Conservation (phyloP, 495 filamentous ascomycete genomes). For the Aspergillus hancockii region DNA sequence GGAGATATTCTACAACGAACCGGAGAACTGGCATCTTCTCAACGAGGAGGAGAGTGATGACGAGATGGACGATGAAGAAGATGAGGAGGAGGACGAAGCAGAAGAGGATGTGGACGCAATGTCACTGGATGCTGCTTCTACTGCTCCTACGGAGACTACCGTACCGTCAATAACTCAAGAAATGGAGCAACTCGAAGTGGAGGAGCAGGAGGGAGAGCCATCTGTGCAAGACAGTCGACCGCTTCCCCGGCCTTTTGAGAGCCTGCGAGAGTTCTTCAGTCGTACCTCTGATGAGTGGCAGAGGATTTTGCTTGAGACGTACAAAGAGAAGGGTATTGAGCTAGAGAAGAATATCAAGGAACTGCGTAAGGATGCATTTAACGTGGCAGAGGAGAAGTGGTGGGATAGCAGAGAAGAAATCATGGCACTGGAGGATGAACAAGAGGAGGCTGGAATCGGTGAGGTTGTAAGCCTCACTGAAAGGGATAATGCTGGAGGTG, state of each 20-base stretch:
- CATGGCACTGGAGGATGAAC: conserved; percentile 88
- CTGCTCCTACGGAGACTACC: conserved; percentile 37
- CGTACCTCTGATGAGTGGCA: conserved; percentile 91
- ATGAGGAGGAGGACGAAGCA: conserved; percentile 62
- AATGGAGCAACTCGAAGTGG: conserved; percentile 61
- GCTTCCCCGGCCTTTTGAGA: conserved; percentile 81
- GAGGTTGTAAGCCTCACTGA: conserved; percentile 90
- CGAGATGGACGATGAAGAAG: conserved; percentile 68
- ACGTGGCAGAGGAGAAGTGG: conserved; percentile 91
- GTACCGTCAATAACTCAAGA: conserved; percentile 52
- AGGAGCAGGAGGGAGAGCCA: conserved; percentile 54
- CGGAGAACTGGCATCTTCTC: conserved; percentile 81
- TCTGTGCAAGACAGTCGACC: conserved; percentile 48
- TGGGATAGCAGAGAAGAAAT: conserved; percentile 98
- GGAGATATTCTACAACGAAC: conserved; percentile 80
- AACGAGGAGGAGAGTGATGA: conserved; percentile 69
- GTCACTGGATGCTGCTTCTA: conserved; percentile 40
- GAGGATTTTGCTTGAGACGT: conserved; percentile 69
- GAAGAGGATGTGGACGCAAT: conserved; percentile 43
- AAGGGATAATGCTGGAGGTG: conserved; percentile 57
- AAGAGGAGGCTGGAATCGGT: conserved; percentile 92
- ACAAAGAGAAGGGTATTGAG: conserved; percentile 57
- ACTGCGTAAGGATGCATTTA: conserved; percentile 84
- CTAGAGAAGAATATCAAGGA: conserved; percentile 76
- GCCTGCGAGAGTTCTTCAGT: conserved; percentile 85